Evolutionary conservation across 305 asterid genomes (phyloP).

Genomic region (Rubia balearica): DNA sequence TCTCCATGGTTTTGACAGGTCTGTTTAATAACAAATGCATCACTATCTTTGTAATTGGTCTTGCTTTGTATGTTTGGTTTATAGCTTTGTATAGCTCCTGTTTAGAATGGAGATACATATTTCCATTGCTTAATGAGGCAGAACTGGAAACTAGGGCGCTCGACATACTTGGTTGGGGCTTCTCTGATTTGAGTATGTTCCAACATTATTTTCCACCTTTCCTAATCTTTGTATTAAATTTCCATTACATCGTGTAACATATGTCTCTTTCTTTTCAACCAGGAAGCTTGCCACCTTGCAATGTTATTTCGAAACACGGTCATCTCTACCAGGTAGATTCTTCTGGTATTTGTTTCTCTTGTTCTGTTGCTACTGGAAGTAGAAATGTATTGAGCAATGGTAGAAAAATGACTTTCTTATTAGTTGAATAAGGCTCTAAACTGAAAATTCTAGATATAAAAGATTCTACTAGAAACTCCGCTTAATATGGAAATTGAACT

Average conservation of each 20-base stretch:
- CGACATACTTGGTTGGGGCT: constrained; percentile 95
- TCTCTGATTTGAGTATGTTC: constrained; percentile 66
- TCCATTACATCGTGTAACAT: background rate
- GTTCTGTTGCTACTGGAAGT: background rate
- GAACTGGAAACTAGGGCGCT: constrained; percentile 83
- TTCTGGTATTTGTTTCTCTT: constrained; percentile 2
- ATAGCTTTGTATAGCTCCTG: constrained; percentile 70
- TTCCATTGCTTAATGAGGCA: constrained; percentile 84
- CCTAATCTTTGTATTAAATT: background rate
- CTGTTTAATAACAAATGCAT: constrained; percentile 16
- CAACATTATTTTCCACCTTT: background rate
- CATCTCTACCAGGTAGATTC: constrained; percentile 74
- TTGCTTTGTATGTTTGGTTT: constrained; percentile 30
- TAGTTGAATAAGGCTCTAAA: background rate
- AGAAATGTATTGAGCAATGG: background rate
- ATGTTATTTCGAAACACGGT: constrained; percentile 73
- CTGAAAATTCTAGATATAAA: background rate
- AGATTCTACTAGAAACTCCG: background rate
- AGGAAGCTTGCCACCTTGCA: constrained; percentile 64
- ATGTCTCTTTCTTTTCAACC: constrained; percentile 15
- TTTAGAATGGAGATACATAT: constrained; percentile 85
- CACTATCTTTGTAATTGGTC: constrained; percentile 15
- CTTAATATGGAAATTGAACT: background rate
- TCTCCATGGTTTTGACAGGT: constrained; percentile 98
- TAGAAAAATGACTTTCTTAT: background rate